A percentile compares a stretch with the other conserved stretches of the same genome.
Conservation (phyloP, 2,329 filamentous ascomycete species). For the Cladorrhinum sp. region DNA sequence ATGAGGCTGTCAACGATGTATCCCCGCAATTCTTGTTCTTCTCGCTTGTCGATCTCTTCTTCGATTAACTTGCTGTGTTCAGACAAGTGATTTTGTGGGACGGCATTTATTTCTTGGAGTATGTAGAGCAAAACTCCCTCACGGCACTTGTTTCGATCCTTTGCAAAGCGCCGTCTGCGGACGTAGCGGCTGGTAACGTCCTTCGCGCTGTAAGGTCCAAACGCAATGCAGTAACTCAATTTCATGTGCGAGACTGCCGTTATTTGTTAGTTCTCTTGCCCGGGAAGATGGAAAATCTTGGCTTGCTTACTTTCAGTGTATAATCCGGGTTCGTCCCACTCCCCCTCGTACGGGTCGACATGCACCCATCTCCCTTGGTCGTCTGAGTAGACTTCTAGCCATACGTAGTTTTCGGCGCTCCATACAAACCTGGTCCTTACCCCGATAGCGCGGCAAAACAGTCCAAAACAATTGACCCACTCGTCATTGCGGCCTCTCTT, state of each 20-base stretch:
- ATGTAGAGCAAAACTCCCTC: constrained; percentile 94
- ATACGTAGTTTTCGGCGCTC: constrained; percentile 96
- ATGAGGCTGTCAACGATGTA: constrained; percentile 57
- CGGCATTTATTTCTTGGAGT: constrained; percentile 82
- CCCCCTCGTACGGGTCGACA: constrained; percentile 89
- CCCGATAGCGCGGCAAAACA: constrained; percentile 91
- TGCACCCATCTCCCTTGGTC: constrained; percentile 95
- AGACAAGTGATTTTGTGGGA: constrained; percentile 76
- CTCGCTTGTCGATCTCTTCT: constrained; percentile 64
- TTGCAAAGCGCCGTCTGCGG: constrained; percentile 67
- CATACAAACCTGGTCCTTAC: constrained; percentile 94
- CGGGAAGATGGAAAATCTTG: too few species aligned
- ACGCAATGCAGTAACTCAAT: constrained; percentile 95
- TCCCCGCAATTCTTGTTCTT: constrained; percentile 71
- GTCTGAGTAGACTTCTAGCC: constrained; percentile 95
- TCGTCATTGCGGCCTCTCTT: constrained; percentile 84
- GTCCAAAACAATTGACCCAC: constrained; percentile 98
- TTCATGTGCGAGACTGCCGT: constrained; percentile 73
- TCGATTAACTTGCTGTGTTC: constrained; percentile 83
- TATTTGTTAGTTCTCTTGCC: neutral
- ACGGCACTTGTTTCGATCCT: constrained; percentile 71
- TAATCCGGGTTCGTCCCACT: constrained; percentile 89
- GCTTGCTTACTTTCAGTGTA: constrained; percentile 69
- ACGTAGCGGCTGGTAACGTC: constrained; percentile 66
- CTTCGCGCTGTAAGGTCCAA: constrained; percentile 79